phyloP scores from a whole-genome alignment of 2,329 filamentous ascomycete genomes.

The Clonostachys rhizophaga region DNA sequence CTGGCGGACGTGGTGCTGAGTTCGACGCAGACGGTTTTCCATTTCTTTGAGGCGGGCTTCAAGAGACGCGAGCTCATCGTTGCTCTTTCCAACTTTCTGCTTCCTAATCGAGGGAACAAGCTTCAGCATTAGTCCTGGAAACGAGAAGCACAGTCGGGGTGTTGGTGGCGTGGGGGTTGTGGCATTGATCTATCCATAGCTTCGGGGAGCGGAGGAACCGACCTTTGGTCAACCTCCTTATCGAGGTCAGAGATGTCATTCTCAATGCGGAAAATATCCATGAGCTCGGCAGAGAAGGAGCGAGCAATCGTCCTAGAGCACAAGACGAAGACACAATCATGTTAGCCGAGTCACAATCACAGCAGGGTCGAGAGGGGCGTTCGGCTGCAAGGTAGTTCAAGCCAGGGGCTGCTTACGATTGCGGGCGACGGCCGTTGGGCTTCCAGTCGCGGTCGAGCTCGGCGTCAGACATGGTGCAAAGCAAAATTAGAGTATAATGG shows the following conservation, averaged over 20 bases:
- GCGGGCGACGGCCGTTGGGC: conserved; percentile 71
- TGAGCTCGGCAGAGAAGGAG: conserved; percentile 80
- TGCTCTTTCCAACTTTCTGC: conserved; percentile 68
- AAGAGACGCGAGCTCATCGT: conserved; percentile 78
- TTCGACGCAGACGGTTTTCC: conserved; percentile 65
- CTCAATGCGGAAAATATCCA: conserved; percentile 86
- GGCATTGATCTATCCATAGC: neutral
- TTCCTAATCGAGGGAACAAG: conserved; percentile 51
- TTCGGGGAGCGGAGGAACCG: conserved; percentile 23
- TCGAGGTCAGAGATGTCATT: conserved; percentile 70
- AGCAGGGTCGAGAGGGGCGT: no score
- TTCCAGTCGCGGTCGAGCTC: conserved; percentile 77
- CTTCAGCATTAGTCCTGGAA: neutral
- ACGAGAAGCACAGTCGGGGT: conserved; percentile 3
- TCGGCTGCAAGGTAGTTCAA: no score
- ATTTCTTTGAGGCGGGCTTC: conserved; percentile 81
- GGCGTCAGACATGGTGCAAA: conserved; percentile 47
- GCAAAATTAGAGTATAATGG: conserved; percentile 3
- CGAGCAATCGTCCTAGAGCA: conserved; percentile 66
- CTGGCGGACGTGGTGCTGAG: conserved; percentile 8
- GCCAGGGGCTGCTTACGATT: conserved; percentile 61
- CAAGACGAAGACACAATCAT: neutral
- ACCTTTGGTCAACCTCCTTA: conserved; percentile 79
- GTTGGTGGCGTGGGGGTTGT: neutral
- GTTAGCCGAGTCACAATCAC: neutral